Percentiles rank a stretch among this genome's conserved stretches.
Conservation (phyloP, 1,139 yeast genomes). For the Diutina sp. region DNA sequence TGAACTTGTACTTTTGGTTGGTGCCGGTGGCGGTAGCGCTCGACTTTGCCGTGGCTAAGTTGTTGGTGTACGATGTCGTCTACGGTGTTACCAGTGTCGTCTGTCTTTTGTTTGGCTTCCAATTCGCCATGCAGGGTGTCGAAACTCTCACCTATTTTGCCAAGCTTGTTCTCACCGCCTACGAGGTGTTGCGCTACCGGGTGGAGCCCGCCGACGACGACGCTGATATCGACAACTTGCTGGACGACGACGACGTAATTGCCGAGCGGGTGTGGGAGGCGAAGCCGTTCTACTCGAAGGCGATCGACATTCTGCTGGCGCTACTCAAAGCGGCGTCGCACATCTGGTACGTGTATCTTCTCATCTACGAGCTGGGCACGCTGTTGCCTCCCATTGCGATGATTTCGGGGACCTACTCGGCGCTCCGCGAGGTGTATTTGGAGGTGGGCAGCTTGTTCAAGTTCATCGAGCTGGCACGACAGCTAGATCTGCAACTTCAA, state of each 20-base stretch:
- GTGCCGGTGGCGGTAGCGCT: constrained; percentile 27
- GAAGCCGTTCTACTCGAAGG: constrained; percentile 48
- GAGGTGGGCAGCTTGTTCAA: constrained; percentile 40
- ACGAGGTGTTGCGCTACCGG: constrained; percentile 35
- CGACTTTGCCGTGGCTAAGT: constrained; percentile 41
- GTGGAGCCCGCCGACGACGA: neutral
- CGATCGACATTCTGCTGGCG: constrained; percentile 40
- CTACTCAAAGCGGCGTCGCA: constrained; percentile 25
- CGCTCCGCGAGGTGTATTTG: constrained; percentile 34
- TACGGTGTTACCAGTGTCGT: constrained; percentile 37
- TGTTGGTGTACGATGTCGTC: constrained; percentile 48
- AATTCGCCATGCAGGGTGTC: constrained; percentile 53
- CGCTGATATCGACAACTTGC: neutral
- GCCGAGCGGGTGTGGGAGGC: constrained; percentile 59
- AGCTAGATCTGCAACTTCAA: constrained; percentile 51
- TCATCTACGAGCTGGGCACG: constrained; percentile 36
- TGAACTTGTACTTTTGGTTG: constrained; percentile 7
- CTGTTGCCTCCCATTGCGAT: constrained; percentile 50
- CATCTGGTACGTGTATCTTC: constrained; percentile 21
- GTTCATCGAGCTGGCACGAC: constrained; percentile 48
- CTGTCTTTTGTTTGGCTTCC: constrained; percentile 59
- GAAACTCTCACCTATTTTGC: constrained; percentile 36
- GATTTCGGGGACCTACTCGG: constrained; percentile 51
- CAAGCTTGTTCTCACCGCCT: constrained; percentile 40
- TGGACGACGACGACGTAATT: constrained; percentile 30